phyloP scores from a whole-genome alignment of 1,284 basidiomycete genomes.

The Ceratobasidium theobromae region DNA sequence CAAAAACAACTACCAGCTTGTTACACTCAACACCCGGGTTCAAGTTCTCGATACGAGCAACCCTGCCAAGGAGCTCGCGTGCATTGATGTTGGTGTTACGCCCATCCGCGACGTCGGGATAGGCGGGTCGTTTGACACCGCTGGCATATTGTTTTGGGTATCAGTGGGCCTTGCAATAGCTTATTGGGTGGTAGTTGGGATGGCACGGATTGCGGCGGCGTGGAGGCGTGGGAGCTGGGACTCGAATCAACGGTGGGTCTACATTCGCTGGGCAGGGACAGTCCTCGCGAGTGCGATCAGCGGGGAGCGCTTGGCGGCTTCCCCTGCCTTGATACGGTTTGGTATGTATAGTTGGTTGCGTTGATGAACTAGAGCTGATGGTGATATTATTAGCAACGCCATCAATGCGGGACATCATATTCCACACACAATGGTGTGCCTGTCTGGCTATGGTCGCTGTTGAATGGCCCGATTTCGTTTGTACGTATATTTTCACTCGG shows the following conservation, averaged over 20 bases:
- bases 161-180: slow-evolving; percentile 74
- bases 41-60: slow-evolving; percentile 81
- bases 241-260: slow-evolving; percentile 67
- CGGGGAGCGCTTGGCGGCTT: slow-evolving; percentile 82
- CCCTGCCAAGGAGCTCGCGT: slow-evolving; percentile 72
- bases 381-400: slow-evolving; percentile 70
- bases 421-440: slow-evolving; percentile 83
- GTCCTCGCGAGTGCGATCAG: slow-evolving; percentile 91
- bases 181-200: slow-evolving; percentile 79
- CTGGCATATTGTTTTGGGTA: slow-evolving; percentile 77
- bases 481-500: slow-evolving; percentile 51
- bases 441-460: slow-evolving; percentile 90
- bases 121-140: slow-evolving; percentile 67
- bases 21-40: slow-evolving; percentile 80
- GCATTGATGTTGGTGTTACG: slow-evolving; percentile 77
- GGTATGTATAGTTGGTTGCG: slow-evolving; percentile 53
- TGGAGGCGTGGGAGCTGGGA: slow-evolving; percentile 75
- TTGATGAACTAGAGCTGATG: background rate
- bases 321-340: slow-evolving; percentile 85
- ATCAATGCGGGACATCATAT: slow-evolving; percentile 87
- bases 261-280: slow-evolving; percentile 75
- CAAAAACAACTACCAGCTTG: slow-evolving; percentile 68
- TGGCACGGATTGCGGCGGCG: slow-evolving; percentile 80
- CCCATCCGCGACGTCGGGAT: slow-evolving; percentile 60
- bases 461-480: slow-evolving; percentile 89